Evolutionary conservation across 495 filamentous ascomycete genomes (phyloP).

Genomic region (Tuber melanosporum): DNA sequence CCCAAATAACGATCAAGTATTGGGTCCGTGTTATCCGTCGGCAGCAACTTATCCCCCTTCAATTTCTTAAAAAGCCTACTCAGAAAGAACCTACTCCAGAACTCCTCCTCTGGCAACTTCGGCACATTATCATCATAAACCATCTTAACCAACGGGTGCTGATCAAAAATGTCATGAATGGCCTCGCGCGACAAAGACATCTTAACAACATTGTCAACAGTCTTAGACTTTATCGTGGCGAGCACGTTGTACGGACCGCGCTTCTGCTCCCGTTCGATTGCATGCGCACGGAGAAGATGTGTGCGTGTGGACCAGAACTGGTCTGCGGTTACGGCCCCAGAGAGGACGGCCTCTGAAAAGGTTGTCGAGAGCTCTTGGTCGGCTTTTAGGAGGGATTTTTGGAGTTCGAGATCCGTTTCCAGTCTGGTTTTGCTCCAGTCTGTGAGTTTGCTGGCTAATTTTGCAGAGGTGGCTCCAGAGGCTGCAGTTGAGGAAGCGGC

Average conservation of each 20-base stretch:
- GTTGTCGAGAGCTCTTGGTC: conserved; percentile 66
- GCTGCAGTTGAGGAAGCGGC: conserved; percentile 45
- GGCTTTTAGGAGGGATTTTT: conserved; percentile 75
- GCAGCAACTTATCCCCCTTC: conserved; percentile 75
- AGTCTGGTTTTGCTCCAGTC: conserved; percentile 58
- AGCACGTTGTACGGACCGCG: conserved; percentile 87
- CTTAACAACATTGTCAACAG: conserved; percentile 67
- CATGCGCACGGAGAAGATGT: conserved; percentile 78
- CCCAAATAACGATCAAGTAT: conserved; percentile 80
- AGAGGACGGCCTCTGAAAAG: conserved; percentile 75
- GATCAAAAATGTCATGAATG: conserved; percentile 82
- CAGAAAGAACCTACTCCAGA: conserved; percentile 89
- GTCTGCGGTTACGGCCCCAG: conserved; percentile 65
- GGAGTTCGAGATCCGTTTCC: conserved; percentile 66
- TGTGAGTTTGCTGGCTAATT: conserved; percentile 45
- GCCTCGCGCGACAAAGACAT: conserved; percentile 87
- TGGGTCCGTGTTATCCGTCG: conserved; percentile 63
- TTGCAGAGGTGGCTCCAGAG: conserved; percentile 48
- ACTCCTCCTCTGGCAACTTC: conserved; percentile 66
- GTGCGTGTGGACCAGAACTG: conserved; percentile 91
- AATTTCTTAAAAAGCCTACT: conserved; percentile 84
- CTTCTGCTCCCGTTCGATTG: conserved; percentile 76
- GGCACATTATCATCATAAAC: conserved; percentile 94
- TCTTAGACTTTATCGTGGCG: conserved; percentile 74
- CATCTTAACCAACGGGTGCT: conserved; percentile 82